phyloP scores from a whole-genome alignment of 2,329 filamentous ascomycete species.

The Dothiorella sarmentorum region DNA sequence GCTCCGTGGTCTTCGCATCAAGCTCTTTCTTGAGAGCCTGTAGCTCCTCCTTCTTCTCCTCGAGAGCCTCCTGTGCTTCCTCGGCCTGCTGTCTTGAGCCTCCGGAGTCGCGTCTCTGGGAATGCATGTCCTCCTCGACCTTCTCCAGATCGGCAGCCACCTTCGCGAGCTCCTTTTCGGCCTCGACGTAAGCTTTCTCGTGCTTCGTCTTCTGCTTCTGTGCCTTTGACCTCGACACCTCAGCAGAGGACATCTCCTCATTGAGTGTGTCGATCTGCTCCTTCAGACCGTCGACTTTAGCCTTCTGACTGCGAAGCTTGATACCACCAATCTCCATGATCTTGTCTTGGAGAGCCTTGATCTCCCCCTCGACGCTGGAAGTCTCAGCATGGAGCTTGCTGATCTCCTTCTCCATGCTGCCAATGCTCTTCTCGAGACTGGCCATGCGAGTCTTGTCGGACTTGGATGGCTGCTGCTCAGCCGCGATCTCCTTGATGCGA shows the following conservation, averaged over 20 bases:
- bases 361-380: conserved; percentile 86
- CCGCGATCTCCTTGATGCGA: conserved; percentile 77
- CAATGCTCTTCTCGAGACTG: conserved; percentile 73
- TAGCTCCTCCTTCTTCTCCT: conserved; percentile 76
- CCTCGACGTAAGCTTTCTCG: conserved; percentile 75
- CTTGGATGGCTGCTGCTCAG: conserved; percentile 76
- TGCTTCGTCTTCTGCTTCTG: conserved; percentile 89
- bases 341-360: conserved; percentile 87
- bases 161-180: conserved; percentile 72
- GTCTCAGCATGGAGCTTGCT: conserved; percentile 78
- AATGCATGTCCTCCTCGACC: conserved; percentile 73
- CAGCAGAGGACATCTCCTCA: conserved; percentile 79
- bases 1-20: conserved; percentile 77
- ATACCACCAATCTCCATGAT: conserved; percentile 99
- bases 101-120: conserved; percentile 72
- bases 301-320: conserved; percentile 82
- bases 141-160: conserved; percentile 70
- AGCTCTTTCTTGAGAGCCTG: conserved; percentile 76
- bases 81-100: conserved; percentile 71
- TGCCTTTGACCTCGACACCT: conserved; percentile 85
- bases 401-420: conserved; percentile 71
- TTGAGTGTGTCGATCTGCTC: conserved; percentile 76
- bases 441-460: conserved; percentile 72
- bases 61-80: conserved; percentile 74
- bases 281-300: conserved; percentile 85